Base-by-base conservation (phyloP, 257 asterid genomes). In the Handroanthus guayacan region DNA sequence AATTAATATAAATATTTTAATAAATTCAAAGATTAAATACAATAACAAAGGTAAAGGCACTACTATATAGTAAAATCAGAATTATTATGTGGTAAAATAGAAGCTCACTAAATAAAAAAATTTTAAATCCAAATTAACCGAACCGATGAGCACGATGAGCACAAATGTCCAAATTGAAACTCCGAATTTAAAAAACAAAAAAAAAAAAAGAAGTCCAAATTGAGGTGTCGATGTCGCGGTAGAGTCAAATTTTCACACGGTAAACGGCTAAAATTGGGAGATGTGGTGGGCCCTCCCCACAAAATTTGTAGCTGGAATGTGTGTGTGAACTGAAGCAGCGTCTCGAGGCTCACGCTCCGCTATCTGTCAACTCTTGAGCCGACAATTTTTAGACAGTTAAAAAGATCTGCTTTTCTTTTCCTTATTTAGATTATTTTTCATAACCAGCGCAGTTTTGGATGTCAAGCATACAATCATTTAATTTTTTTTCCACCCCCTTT, bases 281-380 rank as follows among this genome's bases (percentile, higher is more conserved):
- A 48, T 31, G 25, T 31, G 62, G 43, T 17, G 43, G 65, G 10
- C 39, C n/a, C 51, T 12, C 14, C 9, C 3, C 14, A 47, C 13
- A 47, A 47, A 6, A 6, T 69, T 71, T 47, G 70, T 61, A 75
- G 34, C 52, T 31, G 72, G 47, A 62, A 62, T 45, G 10, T 65
- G 31, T 25, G 31, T 25, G 31, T n/a, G 61, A 18, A 18, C 4
- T 7, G n/a, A 38, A 51, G 60, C 56, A 77, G 39, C 20, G 54
- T 64, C 77, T 78, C 77, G 72, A 62, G 12, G 67, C 68, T 71
- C 65, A 78, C 77, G 72, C 73, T 74, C 82, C 62, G 82, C 82
- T 52, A 10, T 6, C 0, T 78, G 82, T 78, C 78, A 12, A 11
- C 68, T 14, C 34, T 14, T 64, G 61, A 71, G 62, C 73, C 55